These are phyloP conservation scores for Linnemannia exigua DNA, from an alignment of 192 early-diverging fungal genomes.

Conservation along the genomic window DNA sequence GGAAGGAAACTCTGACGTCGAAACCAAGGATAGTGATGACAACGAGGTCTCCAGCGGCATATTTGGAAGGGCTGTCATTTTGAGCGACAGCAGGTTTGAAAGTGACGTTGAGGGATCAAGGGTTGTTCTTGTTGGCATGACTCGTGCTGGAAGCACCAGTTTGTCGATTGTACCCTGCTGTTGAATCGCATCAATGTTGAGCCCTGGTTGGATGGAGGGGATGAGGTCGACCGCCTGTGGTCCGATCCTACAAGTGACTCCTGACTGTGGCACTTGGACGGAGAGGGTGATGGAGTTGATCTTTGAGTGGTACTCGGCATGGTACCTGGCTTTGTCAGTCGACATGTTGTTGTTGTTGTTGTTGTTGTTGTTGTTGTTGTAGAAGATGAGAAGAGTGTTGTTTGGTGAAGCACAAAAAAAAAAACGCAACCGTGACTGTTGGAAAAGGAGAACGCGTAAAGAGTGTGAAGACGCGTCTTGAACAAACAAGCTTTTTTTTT, in stretches of 20 bases:
- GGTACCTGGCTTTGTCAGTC: not conserved
- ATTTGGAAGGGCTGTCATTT: conserved; percentile 33
- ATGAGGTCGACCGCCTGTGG: conserved; percentile 39
- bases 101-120: conserved; percentile 32
- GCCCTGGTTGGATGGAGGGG: not conserved
- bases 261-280: conserved; percentile 29
- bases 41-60: not conserved
- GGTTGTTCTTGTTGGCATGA: conserved; percentile 47
- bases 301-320: conserved; percentile 54
- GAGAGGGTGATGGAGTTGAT: conserved; percentile 51
- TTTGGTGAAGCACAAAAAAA: not conserved
- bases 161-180: not conserved
- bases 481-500: not conserved
- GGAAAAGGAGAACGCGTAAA: not conserved
- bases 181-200: conserved; percentile 1
- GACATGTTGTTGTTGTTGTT: not conserved
- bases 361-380: no score
- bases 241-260: conserved; percentile 36
- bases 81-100: conserved; percentile 35
- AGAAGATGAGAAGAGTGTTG: not conserved
- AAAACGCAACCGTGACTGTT: not conserved
- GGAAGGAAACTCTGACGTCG: conserved; percentile 29
- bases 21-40: not conserved
- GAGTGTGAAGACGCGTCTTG: not conserved
- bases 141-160: conserved; percentile 14